A percentile compares a stretch with the other conserved stretches of the same genome.
Conservation (phyloP, 495 filamentous ascomycete genomes). For the Xylaria intraflava region DNA sequence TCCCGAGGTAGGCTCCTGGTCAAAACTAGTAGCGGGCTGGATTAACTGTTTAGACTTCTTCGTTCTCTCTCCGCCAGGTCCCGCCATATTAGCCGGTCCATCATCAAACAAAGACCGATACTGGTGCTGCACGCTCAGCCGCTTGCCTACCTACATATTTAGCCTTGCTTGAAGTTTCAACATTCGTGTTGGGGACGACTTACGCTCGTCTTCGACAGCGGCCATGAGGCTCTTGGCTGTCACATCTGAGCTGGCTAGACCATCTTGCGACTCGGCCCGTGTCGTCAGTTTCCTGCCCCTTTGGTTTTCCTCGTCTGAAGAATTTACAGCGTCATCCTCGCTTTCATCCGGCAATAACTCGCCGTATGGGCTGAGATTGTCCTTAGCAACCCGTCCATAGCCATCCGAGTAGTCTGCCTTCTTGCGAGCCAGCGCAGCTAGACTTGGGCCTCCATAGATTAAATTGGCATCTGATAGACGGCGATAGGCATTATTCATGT, state of each 20-base stretch:
- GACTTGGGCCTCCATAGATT: slow-evolving; percentile 45
- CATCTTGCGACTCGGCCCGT: slow-evolving; percentile 27
- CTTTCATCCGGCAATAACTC: slow-evolving; percentile 50
- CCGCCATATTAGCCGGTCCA: slow-evolving; percentile 57
- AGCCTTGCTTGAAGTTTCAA: slow-evolving; percentile 2
- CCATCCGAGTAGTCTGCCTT: slow-evolving; percentile 34
- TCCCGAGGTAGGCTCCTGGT: slow-evolving; percentile 56
- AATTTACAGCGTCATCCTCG: slow-evolving; percentile 44
- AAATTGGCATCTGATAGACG: slow-evolving; percentile 61
- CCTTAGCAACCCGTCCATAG: slow-evolving; percentile 63
- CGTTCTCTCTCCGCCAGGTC: slow-evolving; percentile 51
- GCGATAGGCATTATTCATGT: slow-evolving; percentile 54
- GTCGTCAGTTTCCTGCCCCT: slow-evolving; percentile 43
- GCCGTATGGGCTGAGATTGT: slow-evolving; percentile 57
- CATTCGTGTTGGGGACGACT: slow-evolving; percentile 26
- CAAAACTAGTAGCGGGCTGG: slow-evolving; percentile 77
- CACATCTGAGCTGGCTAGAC: slow-evolving; percentile 22
- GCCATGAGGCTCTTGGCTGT: slow-evolving; percentile 53
- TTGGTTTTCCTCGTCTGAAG: slow-evolving; percentile 45
- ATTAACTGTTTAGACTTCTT: slow-evolving; percentile 55
- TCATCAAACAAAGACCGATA: slow-evolving; percentile 54
- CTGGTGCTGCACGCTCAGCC: slow-evolving; percentile 35
- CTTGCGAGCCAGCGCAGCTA: slow-evolving; percentile 49
- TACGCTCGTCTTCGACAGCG: slow-evolving; percentile 74
- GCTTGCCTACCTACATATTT: slow-evolving; percentile 29